These are phyloP conservation scores for Stephania japonica DNA, from an alignment of 164 flowering plant species.

Conservation along the genomic window DNA sequence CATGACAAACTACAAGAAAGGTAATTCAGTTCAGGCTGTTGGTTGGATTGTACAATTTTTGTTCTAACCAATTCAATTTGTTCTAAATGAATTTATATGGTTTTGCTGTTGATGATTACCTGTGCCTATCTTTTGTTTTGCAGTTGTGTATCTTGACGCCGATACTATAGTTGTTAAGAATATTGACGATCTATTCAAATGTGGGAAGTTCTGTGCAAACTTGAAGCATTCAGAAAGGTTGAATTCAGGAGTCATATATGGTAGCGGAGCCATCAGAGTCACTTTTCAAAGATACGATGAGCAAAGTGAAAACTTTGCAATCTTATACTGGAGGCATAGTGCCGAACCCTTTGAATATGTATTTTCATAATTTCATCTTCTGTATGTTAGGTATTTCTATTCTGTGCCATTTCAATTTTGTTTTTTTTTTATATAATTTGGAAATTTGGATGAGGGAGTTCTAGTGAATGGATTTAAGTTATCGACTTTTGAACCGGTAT, in stretches of 20 bases:
- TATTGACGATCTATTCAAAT: slow-evolving; percentile 88
- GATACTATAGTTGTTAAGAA: slow-evolving; percentile 93
- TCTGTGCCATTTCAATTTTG: neutral
- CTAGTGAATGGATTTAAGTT: neutral
- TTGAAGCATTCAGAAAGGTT: slow-evolving; percentile 97
- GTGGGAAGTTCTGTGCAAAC: slow-evolving; percentile 93
- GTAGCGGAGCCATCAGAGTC: slow-evolving; percentile 88
- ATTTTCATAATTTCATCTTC: too few relatives aligned
- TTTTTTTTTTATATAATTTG: neutral
- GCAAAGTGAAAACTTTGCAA: slow-evolving; percentile 63
- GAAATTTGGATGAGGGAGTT: neutral
- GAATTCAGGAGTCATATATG: slow-evolving; percentile 97
- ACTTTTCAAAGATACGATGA: slow-evolving; percentile 84
- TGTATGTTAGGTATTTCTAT: too few relatives aligned
- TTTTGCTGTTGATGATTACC: neutral
- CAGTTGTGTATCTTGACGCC: slow-evolving; percentile 98
- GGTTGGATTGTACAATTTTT: neutral
- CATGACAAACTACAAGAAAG: slow-evolving; percentile 87
- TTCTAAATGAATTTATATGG: neutral
- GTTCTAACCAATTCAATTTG: neutral
- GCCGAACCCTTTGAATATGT: neutral
- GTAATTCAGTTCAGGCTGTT: slow-evolving; percentile 23
- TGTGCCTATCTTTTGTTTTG: slow-evolving; percentile 17
- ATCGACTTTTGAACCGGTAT: neutral
- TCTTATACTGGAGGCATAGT: slow-evolving; percentile 87